phyloP scores from a whole-genome alignment of 495 filamentous ascomycete species.

The Penicillium argentinense region DNA sequence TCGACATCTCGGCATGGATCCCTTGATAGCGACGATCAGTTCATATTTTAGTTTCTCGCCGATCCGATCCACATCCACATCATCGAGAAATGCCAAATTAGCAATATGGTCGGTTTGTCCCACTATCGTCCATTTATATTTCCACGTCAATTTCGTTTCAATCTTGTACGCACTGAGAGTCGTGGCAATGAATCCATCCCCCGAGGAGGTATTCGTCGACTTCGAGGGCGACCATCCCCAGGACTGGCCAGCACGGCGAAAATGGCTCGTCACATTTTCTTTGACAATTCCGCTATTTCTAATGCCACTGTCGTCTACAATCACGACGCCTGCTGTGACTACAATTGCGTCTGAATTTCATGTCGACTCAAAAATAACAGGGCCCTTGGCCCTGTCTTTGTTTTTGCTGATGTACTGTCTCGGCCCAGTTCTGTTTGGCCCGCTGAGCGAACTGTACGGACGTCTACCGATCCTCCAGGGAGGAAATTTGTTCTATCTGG shows the following conservation, averaged over 20 bases:
- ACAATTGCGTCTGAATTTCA: slow-evolving; percentile 53
- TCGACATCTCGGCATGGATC: too few species aligned
- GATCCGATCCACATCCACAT: too few species aligned
- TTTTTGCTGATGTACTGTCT: slow-evolving; percentile 46
- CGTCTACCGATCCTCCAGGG: slow-evolving; percentile 50
- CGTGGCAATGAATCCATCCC: too few species aligned
- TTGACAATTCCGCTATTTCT: slow-evolving; percentile 11
- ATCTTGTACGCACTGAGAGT: too few species aligned
- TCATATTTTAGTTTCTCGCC: too few species aligned
- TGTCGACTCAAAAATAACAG: slow-evolving; percentile 48
- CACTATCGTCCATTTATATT: too few species aligned
- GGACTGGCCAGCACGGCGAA: slow-evolving; percentile 9
- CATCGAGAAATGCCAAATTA: too few species aligned
- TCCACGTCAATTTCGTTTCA: too few species aligned
- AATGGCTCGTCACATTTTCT: slow-evolving; percentile 9
- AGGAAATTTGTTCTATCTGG: slow-evolving; percentile 51
- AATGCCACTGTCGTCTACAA: slow-evolving; percentile 51
- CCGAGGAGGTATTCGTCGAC: not conserved
- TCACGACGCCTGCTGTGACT: slow-evolving; percentile 60
- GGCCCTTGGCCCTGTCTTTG: slow-evolving; percentile 50
- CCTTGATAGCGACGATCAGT: too few species aligned
- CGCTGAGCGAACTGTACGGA: slow-evolving; percentile 60
- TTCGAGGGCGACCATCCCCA: slow-evolving; percentile 12
- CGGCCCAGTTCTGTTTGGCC: slow-evolving; percentile 54
- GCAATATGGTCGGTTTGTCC: too few species aligned